Conservation (phyloP, 331 rosid species). For the Cydonia oblonga region DNA sequence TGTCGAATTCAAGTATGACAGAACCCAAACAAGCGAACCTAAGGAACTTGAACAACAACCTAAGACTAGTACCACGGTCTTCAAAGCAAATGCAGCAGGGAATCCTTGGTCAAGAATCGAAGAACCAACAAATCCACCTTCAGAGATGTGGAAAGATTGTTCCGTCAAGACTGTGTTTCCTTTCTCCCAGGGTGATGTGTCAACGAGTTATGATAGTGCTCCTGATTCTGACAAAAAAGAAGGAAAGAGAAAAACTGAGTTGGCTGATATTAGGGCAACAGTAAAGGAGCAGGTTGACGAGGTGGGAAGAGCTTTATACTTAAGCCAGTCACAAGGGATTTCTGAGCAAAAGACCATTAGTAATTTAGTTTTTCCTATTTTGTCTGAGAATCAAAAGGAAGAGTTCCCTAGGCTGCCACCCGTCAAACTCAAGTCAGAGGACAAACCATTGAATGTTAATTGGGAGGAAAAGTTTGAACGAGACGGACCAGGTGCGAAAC, state of each 20-base stretch:
- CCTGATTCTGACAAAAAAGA: slow-evolving; percentile 47
- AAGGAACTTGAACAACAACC: slow-evolving; percentile 44
- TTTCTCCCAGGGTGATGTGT: slow-evolving; percentile 44
- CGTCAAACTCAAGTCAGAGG: slow-evolving; percentile 84
- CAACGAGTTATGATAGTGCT: slow-evolving; percentile 39
- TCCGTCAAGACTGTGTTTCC: slow-evolving; percentile 77
- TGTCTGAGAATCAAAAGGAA: slow-evolving; percentile 57
- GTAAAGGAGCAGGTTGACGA: slow-evolving; percentile 81
- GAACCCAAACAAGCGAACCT: slow-evolving; percentile 33
- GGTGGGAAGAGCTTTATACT: slow-evolving; percentile 71
- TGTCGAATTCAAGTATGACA: slow-evolving; percentile 33
- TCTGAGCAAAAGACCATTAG: slow-evolving; percentile 45
- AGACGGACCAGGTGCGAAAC: slow-evolving; percentile 42
- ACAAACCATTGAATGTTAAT: slow-evolving; percentile 47
- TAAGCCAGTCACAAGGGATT: slow-evolving; percentile 51
- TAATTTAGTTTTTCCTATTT: slow-evolving; percentile 48
- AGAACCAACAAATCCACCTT: slow-evolving; percentile 43
- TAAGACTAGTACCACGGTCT: slow-evolving; percentile 31
- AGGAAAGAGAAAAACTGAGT: slow-evolving; percentile 49
- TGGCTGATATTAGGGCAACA: slow-evolving; percentile 42
- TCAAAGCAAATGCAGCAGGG: slow-evolving; percentile 49
- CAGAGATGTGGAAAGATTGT: slow-evolving; percentile 72
- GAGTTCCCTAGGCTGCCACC: slow-evolving; percentile 92
- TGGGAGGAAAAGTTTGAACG: slow-evolving; percentile 84
- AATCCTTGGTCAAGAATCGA: slow-evolving; percentile 57